phyloP scores from a whole-genome alignment of 2,329 filamentous ascomycete species.

The Rhynchosporium agropyri region DNA sequence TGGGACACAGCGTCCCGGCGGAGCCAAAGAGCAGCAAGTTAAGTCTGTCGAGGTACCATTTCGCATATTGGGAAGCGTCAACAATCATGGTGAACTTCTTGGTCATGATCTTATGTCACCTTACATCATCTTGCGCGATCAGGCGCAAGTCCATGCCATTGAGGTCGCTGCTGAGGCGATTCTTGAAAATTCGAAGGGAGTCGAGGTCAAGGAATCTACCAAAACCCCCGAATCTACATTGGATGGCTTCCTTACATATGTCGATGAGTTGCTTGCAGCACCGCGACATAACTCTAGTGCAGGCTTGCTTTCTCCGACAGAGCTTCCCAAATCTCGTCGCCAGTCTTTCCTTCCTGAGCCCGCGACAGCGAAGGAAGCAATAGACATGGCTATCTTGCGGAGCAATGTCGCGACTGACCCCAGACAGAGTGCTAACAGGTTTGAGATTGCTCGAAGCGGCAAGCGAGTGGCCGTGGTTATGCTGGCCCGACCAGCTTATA shows the following conservation, averaged over 20 bases:
- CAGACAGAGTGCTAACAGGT: slow-evolving; percentile 86
- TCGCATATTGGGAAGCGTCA: slow-evolving; percentile 89
- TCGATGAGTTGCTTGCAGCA: slow-evolving; percentile 71
- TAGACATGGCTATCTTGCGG: slow-evolving; percentile 86
- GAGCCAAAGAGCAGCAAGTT: slow-evolving; percentile 77
- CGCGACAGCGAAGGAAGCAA: slow-evolving; percentile 75
- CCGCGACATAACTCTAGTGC: slow-evolving; percentile 56
- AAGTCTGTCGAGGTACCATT: slow-evolving; percentile 93
- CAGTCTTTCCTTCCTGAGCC: slow-evolving; percentile 59
- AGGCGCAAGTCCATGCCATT: slow-evolving; percentile 54
- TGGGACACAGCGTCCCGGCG: slow-evolving; percentile 84
- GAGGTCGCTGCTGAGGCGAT: slow-evolving; percentile 28
- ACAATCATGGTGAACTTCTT: slow-evolving; percentile 82
- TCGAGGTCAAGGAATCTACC: slow-evolving; percentile 38
- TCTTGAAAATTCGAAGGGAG: slow-evolving; percentile 21
- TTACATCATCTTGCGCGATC: slow-evolving; percentile 84
- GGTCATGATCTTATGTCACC: slow-evolving; percentile 94
- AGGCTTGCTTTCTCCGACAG: slow-evolving; percentile 74
- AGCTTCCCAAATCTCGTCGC: slow-evolving; percentile 56
- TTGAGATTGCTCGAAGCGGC: slow-evolving; percentile 93
- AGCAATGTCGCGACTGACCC: slow-evolving; percentile 69
- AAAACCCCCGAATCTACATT: slow-evolving; percentile 46
- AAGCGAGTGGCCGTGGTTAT: slow-evolving; percentile 88
- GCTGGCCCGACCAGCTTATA: slow-evolving; percentile 83
- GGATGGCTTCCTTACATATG: slow-evolving; percentile 74